Evolutionary conservation across 2,329 filamentous ascomycete species (phyloP).

Genomic region (Dactylonectria estremocensis): DNA sequence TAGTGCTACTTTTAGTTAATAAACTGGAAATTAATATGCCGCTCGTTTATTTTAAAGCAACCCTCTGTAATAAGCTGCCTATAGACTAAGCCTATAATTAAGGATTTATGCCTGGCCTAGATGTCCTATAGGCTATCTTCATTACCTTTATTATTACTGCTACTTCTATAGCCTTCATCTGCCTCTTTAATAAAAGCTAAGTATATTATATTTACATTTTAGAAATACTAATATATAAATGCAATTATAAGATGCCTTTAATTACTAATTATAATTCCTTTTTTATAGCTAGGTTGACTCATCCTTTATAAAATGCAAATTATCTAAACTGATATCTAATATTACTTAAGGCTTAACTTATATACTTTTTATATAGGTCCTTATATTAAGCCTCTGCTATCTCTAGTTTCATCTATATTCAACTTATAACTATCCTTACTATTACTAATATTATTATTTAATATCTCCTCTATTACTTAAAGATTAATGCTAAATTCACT

Average conservation of each 20-base stretch:
- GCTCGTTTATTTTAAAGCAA: no score
- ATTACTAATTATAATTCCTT: not conserved
- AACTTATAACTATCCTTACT: not conserved
- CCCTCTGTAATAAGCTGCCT: no score
- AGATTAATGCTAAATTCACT: not conserved
- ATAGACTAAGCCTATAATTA: conserved; percentile 13
- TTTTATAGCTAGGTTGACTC: not conserved
- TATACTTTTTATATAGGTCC: no score
- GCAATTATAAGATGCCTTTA: not conserved
- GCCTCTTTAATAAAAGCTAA: conserved; percentile 3
- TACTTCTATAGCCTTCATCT: conserved; percentile 8
- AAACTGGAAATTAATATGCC: no score
- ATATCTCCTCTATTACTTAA: no score
- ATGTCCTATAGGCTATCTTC: conserved; percentile 13
- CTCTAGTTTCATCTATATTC: not conserved
- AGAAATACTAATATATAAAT: conserved; percentile 13
- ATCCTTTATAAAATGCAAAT: not conserved
- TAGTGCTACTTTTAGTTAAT: no score
- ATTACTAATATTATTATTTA: not conserved
- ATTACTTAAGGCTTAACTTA: not conserved
- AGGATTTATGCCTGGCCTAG: conserved; percentile 3
- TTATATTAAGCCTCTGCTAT: not conserved
- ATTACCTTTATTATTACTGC: not conserved
- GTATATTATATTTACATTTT: conserved; percentile 1
- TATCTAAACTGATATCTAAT: not conserved